A percentile compares a stretch with the other conserved stretches of the same genome.
phyloP scores from a whole-genome alignment of 306 rosid genomes.

The Ormosia emarginata region DNA sequence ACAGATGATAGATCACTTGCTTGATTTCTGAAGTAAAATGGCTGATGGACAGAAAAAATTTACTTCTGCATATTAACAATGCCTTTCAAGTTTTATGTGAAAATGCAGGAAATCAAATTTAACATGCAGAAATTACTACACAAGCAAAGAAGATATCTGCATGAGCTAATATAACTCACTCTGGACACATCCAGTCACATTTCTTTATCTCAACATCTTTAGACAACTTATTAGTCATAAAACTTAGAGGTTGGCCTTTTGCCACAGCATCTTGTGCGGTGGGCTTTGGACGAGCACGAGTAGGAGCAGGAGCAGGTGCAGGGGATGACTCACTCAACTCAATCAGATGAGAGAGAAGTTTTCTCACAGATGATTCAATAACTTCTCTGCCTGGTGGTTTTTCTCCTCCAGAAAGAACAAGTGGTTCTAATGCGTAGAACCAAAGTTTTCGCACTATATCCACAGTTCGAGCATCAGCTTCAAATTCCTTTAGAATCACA shows the following conservation, averaged over 20 bases:
- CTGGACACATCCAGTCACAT: slow-evolving; percentile 88
- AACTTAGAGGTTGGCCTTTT: slow-evolving; percentile 28
- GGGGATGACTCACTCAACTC: slow-evolving; percentile 60
- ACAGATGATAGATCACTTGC: neutral
- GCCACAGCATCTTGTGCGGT: slow-evolving; percentile 20
- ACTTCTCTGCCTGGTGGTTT: slow-evolving; percentile 67
- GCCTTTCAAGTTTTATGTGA: neutral
- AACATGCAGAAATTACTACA: neutral
- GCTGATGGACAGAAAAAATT: neutral
- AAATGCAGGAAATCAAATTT: slow-evolving; percentile 6
- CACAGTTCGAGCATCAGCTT: slow-evolving; percentile 79
- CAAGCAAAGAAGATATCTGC: neutral
- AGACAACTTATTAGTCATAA: slow-evolving; percentile 18
- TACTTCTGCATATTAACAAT: slow-evolving; percentile 15
- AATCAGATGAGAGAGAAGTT: slow-evolving; percentile 67
- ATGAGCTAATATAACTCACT: slow-evolving; percentile 50
- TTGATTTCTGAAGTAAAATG: slow-evolving; percentile 11
- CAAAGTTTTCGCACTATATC: slow-evolving; percentile 81
- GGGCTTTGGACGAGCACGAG: slow-evolving; percentile 40
- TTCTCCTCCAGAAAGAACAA: slow-evolving; percentile 61
- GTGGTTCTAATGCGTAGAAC: slow-evolving; percentile 72
- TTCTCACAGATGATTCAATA: slow-evolving; percentile 70
- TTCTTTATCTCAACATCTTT: slow-evolving; percentile 60
- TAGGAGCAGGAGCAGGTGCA: slow-evolving; percentile 44
- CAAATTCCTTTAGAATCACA: slow-evolving; percentile 56